Evolutionary conservation across 805 yeast genomes (phyloP).

Genomic region (Kodamaea lidongshanica): DNA sequence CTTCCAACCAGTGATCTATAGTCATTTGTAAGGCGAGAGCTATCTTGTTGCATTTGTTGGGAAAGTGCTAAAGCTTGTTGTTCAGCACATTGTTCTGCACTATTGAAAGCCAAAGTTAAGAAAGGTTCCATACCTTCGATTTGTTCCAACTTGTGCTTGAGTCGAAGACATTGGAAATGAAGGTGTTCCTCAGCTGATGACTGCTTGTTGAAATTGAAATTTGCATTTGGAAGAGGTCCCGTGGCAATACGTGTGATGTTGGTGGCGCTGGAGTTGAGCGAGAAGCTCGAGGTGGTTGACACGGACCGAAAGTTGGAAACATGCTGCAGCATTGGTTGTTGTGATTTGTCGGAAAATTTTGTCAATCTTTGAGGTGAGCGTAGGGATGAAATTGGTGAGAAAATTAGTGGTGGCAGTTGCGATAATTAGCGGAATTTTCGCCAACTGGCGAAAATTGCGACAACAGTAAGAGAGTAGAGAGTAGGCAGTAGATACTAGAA

Average conservation of each 20-base stretch:
- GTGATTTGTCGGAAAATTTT: no score
- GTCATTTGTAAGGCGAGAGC: conserved; percentile 14
- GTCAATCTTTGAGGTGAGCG: background rate
- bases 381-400: conserved; percentile 1
- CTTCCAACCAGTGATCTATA: conserved; percentile 30
- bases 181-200: conserved; percentile 63
- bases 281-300: conserved; percentile 27
- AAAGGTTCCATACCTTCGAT: conserved; percentile 67
- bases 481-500: no score
- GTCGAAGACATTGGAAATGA: conserved; percentile 55
- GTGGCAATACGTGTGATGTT: conserved; percentile 36
- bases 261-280: conserved; percentile 26
- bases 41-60: conserved; percentile 31
- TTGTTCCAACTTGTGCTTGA: conserved; percentile 49
- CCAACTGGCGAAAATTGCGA: no score
- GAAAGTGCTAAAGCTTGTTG: conserved; percentile 57
- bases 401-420: conserved; percentile 1
- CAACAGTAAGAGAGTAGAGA: no score
- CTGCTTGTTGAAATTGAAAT: conserved; percentile 54
- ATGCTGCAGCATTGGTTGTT: conserved; percentile 13
- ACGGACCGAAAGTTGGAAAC: conserved; percentile 33
- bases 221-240: conserved; percentile 42
- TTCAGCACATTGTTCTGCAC: conserved; percentile 65
- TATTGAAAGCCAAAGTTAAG: conserved; percentile 53
- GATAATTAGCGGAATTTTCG: background rate